Evolutionary conservation across 192 early-diverging fungal genomes (phyloP).

Genomic region (Neocallimastix lanati): DNA sequence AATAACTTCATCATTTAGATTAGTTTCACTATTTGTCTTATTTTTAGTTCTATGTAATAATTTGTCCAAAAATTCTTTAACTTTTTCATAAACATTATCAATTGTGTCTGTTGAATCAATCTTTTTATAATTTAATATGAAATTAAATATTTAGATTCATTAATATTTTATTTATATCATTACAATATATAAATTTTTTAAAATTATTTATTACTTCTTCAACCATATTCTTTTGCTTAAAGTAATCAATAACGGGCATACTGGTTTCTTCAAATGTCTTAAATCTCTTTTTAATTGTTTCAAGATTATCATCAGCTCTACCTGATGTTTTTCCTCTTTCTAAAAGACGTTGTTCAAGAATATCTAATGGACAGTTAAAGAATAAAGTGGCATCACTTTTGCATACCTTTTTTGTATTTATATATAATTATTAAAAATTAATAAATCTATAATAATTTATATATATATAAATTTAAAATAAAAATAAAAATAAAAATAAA

Average conservation of each 20-base stretch:
- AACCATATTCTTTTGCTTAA: constrained; percentile 2
- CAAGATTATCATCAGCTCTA: constrained; percentile 32
- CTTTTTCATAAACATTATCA: background rate
- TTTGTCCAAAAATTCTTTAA: background rate
- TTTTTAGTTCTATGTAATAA: background rate
- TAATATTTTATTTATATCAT: too few relatives aligned
- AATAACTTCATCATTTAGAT: background rate
- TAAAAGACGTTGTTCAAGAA: constrained; percentile 26
- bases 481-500: too few relatives aligned
- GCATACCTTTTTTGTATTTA: constrained; percentile 2
- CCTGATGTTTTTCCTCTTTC: constrained; percentile 32
- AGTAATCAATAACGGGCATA: constrained; percentile 22
- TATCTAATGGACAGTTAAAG: constrained; percentile 29
- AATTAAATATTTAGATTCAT: too few relatives aligned
- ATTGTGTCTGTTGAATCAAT: background rate
- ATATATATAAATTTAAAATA: too few relatives aligned
- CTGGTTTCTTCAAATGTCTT: constrained; percentile 15
- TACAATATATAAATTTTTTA: too few relatives aligned
- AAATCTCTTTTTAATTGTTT: constrained; percentile 30
- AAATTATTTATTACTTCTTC: constrained; percentile 6
- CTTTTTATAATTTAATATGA: background rate
- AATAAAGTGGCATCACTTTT: constrained; percentile 19
- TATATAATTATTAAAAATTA: too few relatives aligned
- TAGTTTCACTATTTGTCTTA: background rate
- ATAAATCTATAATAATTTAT: too few relatives aligned